Evolutionary conservation across 2,329 filamentous ascomycete genomes (phyloP), one percentile per base, ranked within the genome.

Genomic region (Trichoderma sp.): DNA sequence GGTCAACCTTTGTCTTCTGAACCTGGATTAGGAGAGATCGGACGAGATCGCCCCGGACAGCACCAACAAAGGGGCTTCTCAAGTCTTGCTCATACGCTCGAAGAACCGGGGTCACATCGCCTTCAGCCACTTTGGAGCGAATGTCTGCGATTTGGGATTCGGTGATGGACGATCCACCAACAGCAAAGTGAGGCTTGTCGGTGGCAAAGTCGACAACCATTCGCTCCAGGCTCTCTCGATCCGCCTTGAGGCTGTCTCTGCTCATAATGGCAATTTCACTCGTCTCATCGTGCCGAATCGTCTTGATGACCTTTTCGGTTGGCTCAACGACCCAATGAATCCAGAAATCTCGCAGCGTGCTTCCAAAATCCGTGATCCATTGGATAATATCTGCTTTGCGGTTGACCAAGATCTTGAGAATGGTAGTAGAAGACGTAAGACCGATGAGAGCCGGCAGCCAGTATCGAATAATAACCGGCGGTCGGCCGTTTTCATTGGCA

Each of bases 231-330:
- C 94, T 98, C 68, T 94, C 93, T 36, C 94, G 90, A 79, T 99
- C 96, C 1, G 95, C 94, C 79, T 92, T 91, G 26, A 99, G 87
- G 75, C 94, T 98, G 75, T 95, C 92, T 72, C 94, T 93, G 82
- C 94, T 98, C 92, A 99, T 96, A 75, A 99, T 93, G 58, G 95
- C 96, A 74, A 99, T 95, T 79, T 98, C 95, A 78, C 94, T 97
- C 75, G 91, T 92, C 76, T 93, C 90, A 77, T 98, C 94, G 80
- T 98, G 96, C 6, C 95, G 91, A 75, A 99, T 98, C 0, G 96
- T 99, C 63, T 92, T 91, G 71, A 99, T 88, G 20, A 99, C 87
- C 79, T 94, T 95, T 76, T 90, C 90, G 1, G 90, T 86, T 0
- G 96, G 96, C 74, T 97, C 92, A 12, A 99, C 84, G 3, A 99